Conservation (phyloP, 106 monocot species). For the Posidonia australis region DNA sequence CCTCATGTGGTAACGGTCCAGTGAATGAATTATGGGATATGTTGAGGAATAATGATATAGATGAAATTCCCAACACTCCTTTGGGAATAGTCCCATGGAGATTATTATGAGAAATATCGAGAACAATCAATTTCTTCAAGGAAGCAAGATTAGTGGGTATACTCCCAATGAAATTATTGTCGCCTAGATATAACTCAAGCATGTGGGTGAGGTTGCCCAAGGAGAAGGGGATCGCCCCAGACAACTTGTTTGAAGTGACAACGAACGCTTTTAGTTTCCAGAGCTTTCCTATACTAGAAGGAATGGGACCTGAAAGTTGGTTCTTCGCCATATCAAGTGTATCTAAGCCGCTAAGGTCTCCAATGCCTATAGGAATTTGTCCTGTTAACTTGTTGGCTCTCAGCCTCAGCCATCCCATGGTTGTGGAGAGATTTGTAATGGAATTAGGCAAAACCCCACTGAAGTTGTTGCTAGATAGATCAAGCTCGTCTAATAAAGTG, state of each 20-base stretch:
- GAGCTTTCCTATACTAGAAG: constrained; percentile 1
- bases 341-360: background rate
- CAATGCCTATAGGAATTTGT: constrained; percentile 7
- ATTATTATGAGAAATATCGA: constrained; percentile 16
- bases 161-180: constrained; percentile 6
- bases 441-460: constrained; percentile 7
- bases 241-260: constrained; percentile 4
- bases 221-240: constrained; percentile 7
- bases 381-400: constrained; percentile 8
- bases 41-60: constrained; percentile 8
- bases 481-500: background rate
- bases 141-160: constrained; percentile 3
- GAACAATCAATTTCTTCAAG: background rate
- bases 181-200: constrained; percentile 1
- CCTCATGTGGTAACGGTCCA: constrained; percentile 1
- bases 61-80: constrained; percentile 6
- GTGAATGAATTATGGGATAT: constrained; percentile 7
- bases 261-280: background rate
- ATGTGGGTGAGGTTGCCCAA: constrained; percentile 6
- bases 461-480: constrained; percentile 6
- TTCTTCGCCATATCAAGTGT: constrained; percentile 5
- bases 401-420: background rate
- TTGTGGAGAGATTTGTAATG: constrained; percentile 14
- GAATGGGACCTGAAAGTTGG: constrained; percentile 7
- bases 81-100: constrained; percentile 13